Conservation (phyloP, 257 asterid genomes). For the Haberlea rhodopensis region DNA sequence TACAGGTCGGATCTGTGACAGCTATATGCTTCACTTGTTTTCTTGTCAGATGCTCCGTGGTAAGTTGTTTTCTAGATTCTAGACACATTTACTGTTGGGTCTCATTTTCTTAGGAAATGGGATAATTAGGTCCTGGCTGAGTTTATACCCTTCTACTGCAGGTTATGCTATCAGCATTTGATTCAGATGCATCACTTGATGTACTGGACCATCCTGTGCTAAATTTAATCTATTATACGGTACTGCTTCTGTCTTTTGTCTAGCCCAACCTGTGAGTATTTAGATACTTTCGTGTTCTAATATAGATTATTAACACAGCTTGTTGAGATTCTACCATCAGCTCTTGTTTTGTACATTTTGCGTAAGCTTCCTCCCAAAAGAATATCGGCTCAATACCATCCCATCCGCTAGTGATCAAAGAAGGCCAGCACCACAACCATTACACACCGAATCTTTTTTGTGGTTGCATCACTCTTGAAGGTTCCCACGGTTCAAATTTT, state of each 20-base stretch:
- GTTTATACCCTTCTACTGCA: conserved; percentile 32
- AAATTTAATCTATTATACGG: conserved; percentile 78
- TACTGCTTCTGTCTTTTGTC: conserved; percentile 27
- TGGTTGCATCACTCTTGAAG: conserved; percentile 12
- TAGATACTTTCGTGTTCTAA: conserved; percentile 11
- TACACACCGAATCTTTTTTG: conserved; percentile 4
- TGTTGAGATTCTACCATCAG: conserved; percentile 71
- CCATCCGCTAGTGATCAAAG: conserved; percentile 39
- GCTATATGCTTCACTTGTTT: too few relatives aligned
- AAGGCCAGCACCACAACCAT: not conserved
- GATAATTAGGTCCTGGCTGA: too few relatives aligned
- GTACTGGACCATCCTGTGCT: conserved; percentile 78
- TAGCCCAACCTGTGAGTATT: not conserved
- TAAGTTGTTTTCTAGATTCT: too few relatives aligned
- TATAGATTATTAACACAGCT: conserved; percentile 43
- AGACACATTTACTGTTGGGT: too few relatives aligned
- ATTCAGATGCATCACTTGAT: too few relatives aligned
- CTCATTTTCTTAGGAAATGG: too few relatives aligned
- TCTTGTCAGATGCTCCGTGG: conserved; percentile 84
- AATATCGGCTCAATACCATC: conserved; percentile 63
- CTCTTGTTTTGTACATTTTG: conserved; percentile 63
- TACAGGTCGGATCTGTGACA: too few relatives aligned
- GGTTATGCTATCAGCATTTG: conserved; percentile 81
- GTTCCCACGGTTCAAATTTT: not conserved
- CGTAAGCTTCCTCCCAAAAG: conserved; percentile 80